phyloP scores from a whole-genome alignment of 805 yeast genomes.

The Candida qinlingensis region DNA sequence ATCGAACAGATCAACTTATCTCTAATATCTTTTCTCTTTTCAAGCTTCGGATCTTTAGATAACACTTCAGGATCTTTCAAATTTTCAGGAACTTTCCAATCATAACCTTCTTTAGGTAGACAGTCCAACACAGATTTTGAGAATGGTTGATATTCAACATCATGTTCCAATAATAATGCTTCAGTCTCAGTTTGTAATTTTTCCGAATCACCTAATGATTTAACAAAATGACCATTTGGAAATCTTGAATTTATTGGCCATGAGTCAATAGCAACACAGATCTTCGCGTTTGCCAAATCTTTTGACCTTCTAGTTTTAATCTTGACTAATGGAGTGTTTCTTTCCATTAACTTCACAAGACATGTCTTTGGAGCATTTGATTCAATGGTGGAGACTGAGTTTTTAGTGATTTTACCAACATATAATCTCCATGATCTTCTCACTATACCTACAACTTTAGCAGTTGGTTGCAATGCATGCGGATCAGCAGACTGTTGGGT shows the following conservation, averaged over 20 bases:
- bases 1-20: conserved; percentile 89
- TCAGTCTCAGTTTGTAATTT: conserved; percentile 94
- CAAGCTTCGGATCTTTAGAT: conserved; percentile 39
- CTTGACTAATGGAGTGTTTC: conserved; percentile 77
- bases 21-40: conserved; percentile 76
- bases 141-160: conserved; percentile 94
- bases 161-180: conserved; percentile 88
- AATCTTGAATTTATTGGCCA: conserved; percentile 83
- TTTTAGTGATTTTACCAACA: conserved; percentile 87
- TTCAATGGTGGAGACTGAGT: conserved; percentile 54
- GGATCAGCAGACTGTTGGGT: conserved; percentile 47
- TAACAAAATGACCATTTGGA: conserved; percentile 93
- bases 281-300: conserved; percentile 81
- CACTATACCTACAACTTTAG: conserved; percentile 78
- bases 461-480: conserved; percentile 78
- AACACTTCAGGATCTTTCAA: conserved; percentile 49
- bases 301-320: conserved; percentile 83
- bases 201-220: conserved; percentile 85
- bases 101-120: conserved; percentile 87
- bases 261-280: conserved; percentile 86
- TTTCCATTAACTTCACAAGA: conserved; percentile 85
- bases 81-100: conserved; percentile 82
- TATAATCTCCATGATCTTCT: conserved; percentile 94
- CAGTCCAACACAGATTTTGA: conserved; percentile 88
- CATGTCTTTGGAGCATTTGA: conserved; percentile 72